Evolutionary conservation across 495 filamentous ascomycete species (phyloP), one percentile per base, ranked within the genome.

Genomic region (Podospora pseudopauciseta): DNA sequence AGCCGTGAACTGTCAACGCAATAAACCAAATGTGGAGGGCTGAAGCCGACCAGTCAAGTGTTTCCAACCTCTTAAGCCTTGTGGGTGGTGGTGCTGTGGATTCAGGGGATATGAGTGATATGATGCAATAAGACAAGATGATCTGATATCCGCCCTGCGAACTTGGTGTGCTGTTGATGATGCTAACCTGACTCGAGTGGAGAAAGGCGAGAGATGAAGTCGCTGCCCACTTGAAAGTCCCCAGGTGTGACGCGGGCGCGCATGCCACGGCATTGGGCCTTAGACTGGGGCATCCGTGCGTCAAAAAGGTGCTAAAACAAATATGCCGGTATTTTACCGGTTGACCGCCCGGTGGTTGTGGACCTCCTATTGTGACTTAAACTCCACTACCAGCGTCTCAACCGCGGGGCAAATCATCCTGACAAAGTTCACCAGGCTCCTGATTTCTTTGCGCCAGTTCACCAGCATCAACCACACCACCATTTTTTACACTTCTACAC

Each of bases 21-120:
- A n/a, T 9, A 57, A 58, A 34, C 30, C 19, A 26, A 63, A 39
- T 62, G 13, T n/a, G 60, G 70, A 70, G 70, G 71, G 67, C 67
- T 72, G 72, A 71, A 65, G 65, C 72, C 72, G 63, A 76, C 72
- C 70, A 67, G 67, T 71, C 68, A 55, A 59, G 49, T 13, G 39
- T 49, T 49, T 49, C 39, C 39, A 49, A 49, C 39, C 39, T 49
- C 39, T 49, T 13, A 49, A 49, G 39, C 9, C 39, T 49, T 49
- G 39, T 49, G 39, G 2, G 5, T 49, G 2, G 0, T 49, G 39
- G 39, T 5, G 39, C 39, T 49, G 39, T 49, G 39, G 2, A 49
- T 49, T 49, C 39, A 49, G 39, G 9, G 9, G 2, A 49, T 3
- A 18, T 49, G 15, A 49, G 39, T 13, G 39, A 49, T 3, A 16